Evolutionary conservation across 208 protist species (phyloP).

Genomic region (Trypanosoma vivax): DNA sequence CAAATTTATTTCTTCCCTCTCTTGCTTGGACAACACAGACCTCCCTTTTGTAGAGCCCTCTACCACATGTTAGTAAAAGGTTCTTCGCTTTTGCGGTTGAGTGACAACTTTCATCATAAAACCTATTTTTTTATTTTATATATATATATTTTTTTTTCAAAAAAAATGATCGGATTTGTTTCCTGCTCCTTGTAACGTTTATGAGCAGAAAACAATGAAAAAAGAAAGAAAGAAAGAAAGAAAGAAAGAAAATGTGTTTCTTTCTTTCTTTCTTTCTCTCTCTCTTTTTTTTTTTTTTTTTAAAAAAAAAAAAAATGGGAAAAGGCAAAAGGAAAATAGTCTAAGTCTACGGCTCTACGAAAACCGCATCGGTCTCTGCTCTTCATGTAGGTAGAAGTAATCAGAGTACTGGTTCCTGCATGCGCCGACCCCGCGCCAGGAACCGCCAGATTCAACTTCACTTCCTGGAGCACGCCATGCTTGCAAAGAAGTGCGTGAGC

Average conservation of each 20-base stretch:
- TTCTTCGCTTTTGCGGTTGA: no score
- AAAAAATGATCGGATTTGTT: no score
- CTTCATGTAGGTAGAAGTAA: no score
- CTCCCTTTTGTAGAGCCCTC: no score
- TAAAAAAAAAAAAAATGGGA: slow-evolving; percentile 13
- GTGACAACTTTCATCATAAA: no score
- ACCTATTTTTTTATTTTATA: background rate
- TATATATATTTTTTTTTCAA: slow-evolving; percentile 3
- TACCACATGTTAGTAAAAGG: no score
- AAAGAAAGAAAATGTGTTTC: background rate
- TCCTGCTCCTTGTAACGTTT: background rate
- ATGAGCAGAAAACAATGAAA: slow-evolving; percentile 5
- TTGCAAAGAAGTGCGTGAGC: slow-evolving; percentile 78
- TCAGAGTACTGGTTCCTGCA: background rate
- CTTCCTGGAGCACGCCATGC: slow-evolving; percentile 67
- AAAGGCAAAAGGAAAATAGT: slow-evolving; percentile 1
- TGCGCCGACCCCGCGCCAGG: background rate
- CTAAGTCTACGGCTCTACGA: background rate
- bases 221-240: slow-evolving; percentile 18
- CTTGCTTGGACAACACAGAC: no score
- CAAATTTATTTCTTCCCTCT: no score
- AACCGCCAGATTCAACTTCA: background rate
- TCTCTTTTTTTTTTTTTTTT: slow-evolving; percentile 3
- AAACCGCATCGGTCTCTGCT: no score
- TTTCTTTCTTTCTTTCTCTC: no score